Evolutionary conservation across 495 filamentous ascomycete species (phyloP).

Genomic region (Tuber magnatum): DNA sequence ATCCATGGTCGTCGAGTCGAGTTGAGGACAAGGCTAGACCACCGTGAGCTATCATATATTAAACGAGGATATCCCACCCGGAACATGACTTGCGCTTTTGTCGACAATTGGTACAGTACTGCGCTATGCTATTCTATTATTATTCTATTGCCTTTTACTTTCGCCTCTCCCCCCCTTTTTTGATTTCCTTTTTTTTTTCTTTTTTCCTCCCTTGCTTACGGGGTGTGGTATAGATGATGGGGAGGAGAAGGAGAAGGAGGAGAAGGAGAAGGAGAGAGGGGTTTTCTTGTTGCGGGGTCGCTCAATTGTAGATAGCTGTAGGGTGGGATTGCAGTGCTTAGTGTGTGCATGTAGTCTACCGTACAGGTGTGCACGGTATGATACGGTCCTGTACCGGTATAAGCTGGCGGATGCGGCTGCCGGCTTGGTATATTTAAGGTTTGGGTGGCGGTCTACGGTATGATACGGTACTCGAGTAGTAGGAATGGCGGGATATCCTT

Average conservation of each 20-base stretch:
- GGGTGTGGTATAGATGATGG: slow-evolving; percentile 80
- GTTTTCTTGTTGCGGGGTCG: neutral
- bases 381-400: neutral
- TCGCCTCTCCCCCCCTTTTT: neutral
- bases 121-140: neutral
- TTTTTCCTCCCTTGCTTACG: too few relatives aligned
- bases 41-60: neutral
- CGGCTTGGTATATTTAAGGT: neutral
- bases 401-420: neutral
- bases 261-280: slow-evolving; percentile 51
- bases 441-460: too few relatives aligned
- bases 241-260: slow-evolving; percentile 59
- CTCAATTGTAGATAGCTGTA: neutral
- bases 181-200: slow-evolving; percentile 13
- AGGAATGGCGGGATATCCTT: too few relatives aligned
- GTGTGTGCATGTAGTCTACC: too few relatives aligned
- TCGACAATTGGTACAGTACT: neutral
- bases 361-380: neutral
- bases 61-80: neutral
- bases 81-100: neutral
- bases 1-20: neutral
- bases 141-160: neutral
- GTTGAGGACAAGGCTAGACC: neutral
- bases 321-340: neutral
- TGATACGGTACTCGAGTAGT: too few relatives aligned